These are phyloP conservation scores for Fusarium metavorans DNA, from an alignment of 2,329 filamentous ascomycete genomes.

Conservation along the genomic window DNA sequence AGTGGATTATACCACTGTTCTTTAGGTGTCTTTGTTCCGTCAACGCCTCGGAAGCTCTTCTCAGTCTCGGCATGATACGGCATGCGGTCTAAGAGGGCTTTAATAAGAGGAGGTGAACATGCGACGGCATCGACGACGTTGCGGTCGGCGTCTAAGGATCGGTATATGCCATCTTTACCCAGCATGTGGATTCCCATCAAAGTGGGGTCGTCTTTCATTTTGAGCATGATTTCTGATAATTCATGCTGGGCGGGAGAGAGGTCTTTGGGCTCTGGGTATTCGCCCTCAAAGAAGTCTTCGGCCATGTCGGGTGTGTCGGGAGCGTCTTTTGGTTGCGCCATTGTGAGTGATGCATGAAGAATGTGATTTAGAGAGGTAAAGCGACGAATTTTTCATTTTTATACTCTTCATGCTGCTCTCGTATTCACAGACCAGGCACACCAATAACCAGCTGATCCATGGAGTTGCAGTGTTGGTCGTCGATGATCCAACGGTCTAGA, in stretches of 20 bases:
- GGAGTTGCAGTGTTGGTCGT: not conserved
- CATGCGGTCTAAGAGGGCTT: constrained; percentile 27
- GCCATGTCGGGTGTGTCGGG: not conserved
- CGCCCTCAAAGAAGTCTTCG: not conserved
- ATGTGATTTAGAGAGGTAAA: not conserved
- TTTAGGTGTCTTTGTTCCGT: constrained; percentile 47
- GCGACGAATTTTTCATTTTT: not conserved
- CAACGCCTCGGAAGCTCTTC: constrained; percentile 18
- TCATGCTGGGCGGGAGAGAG: not conserved
- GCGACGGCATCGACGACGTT: constrained; percentile 27
- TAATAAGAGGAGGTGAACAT: constrained; percentile 18
- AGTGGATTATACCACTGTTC: constrained; percentile 8
- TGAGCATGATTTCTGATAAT: not conserved
- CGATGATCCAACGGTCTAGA: constrained; percentile 4
- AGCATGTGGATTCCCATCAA: constrained; percentile 17
- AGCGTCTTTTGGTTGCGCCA: not conserved
- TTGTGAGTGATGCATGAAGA: not conserved
- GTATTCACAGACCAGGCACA: not conserved
- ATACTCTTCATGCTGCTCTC: not conserved
- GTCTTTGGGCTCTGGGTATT: constrained; percentile 4
- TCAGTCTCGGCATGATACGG: constrained; percentile 15
- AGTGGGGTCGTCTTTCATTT: not conserved
- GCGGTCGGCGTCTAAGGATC: constrained; percentile 29
- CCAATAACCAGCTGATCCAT: not conserved
- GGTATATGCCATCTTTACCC: constrained; percentile 31